These are phyloP conservation scores for Capronia americana DNA, from an alignment of 2,329 filamentous ascomycete genomes.

Conservation along the genomic window DNA sequence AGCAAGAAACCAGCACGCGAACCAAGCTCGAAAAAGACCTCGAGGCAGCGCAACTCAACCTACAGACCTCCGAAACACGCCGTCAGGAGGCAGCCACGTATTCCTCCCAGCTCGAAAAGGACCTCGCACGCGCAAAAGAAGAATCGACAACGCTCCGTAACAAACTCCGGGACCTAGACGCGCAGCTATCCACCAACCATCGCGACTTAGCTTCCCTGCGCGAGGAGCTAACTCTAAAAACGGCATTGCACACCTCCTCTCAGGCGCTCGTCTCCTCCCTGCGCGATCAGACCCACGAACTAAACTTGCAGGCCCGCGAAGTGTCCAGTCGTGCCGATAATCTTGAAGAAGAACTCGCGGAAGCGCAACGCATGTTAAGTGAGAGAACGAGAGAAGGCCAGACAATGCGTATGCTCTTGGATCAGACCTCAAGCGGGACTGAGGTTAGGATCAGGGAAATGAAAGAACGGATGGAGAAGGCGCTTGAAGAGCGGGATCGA, in stretches of 20 bases:
- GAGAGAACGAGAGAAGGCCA: slow-evolving; percentile 92
- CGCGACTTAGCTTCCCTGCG: slow-evolving; percentile 71
- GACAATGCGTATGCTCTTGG: slow-evolving; percentile 88
- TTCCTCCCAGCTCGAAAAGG: slow-evolving; percentile 72
- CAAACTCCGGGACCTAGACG: slow-evolving; percentile 76
- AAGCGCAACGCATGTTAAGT: slow-evolving; percentile 82
- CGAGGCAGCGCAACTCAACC: slow-evolving; percentile 74
- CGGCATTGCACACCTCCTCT: slow-evolving; percentile 81
- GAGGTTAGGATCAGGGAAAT: slow-evolving; percentile 86
- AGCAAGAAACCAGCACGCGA: slow-evolving; percentile 73
- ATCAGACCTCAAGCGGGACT: slow-evolving; percentile 82
- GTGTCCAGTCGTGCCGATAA: slow-evolving; percentile 80
- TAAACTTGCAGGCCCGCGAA: slow-evolving; percentile 91
- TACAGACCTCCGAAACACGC: slow-evolving; percentile 77
- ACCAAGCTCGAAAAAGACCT: slow-evolving; percentile 80
- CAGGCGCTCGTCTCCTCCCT: slow-evolving; percentile 88
- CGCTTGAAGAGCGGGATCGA: slow-evolving; percentile 90
- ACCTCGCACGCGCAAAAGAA: slow-evolving; percentile 74
- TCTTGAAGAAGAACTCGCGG: slow-evolving; percentile 87
- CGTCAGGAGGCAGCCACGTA: slow-evolving; percentile 77
- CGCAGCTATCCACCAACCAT: slow-evolving; percentile 70
- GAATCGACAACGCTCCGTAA: slow-evolving; percentile 65
- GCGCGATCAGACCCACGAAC: slow-evolving; percentile 88
- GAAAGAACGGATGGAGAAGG: slow-evolving; percentile 84
- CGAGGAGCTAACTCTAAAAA: slow-evolving; percentile 84